phyloP scores from a whole-genome alignment of 176 grass and related monocot species.

The Dactylis glomerata region DNA sequence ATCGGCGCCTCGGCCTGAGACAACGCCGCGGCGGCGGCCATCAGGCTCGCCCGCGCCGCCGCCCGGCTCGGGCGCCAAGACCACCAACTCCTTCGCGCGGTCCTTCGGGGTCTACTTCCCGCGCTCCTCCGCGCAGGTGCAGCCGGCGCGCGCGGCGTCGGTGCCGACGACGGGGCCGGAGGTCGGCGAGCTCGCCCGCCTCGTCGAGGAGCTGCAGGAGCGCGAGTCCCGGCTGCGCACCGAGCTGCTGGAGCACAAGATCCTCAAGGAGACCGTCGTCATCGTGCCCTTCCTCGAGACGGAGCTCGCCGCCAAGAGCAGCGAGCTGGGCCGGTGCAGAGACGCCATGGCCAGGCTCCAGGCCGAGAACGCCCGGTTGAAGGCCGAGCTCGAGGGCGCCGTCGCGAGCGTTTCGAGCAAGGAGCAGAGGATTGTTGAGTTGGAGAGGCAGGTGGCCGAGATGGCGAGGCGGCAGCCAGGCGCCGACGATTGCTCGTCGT shows the following conservation, averaged over 20 bases:
- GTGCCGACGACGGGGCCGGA: constrained; percentile 20
- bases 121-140: constrained; percentile 77
- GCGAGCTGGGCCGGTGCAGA: constrained; percentile 54
- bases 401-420: not conserved
- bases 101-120: constrained; percentile 87
- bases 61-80: constrained; percentile 35
- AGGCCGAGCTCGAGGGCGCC: constrained; percentile 47
- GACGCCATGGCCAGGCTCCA: constrained; percentile 44
- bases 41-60: constrained; percentile 31
- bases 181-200: constrained; percentile 53
- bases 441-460: constrained; percentile 58
- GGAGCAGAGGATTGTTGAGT: constrained; percentile 42
- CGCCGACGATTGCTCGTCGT: constrained; percentile 65
- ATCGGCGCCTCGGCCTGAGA: not conserved
- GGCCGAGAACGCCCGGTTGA: constrained; percentile 63
- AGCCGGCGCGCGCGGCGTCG: constrained; percentile 53
- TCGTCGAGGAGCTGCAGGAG: constrained; percentile 88
- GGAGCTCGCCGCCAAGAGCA: constrained; percentile 50
- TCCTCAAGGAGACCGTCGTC: constrained; percentile 86
- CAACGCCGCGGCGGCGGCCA: constrained; percentile 38
- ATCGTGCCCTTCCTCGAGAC: constrained; percentile 88
- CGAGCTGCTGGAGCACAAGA: constrained; percentile 91
- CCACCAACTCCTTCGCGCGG: constrained; percentile 39
- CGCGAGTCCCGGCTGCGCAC: constrained; percentile 84
- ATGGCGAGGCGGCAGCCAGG: constrained; percentile 9